Conservation (phyloP, 202 grass and related monocot genomes). For the Hordeum pubiflorum region DNA sequence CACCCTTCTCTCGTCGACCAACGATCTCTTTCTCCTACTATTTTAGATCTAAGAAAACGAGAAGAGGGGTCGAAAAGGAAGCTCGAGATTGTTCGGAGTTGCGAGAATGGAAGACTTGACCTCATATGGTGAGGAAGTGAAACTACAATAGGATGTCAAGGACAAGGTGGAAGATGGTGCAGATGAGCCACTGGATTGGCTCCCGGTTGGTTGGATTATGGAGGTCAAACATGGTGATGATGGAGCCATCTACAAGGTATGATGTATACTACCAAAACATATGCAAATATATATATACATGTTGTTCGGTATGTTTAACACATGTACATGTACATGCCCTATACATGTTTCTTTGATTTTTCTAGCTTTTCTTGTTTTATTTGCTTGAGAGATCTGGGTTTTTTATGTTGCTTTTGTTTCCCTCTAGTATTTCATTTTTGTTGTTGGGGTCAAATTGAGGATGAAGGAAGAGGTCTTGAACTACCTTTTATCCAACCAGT, state of each 20-base stretch:
- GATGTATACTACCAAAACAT: not conserved
- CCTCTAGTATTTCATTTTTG: conserved; percentile 31
- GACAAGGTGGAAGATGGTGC: not conserved
- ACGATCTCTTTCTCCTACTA: no score
- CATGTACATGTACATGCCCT: not conserved
- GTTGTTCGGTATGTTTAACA: no score
- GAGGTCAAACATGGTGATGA: conserved; percentile 17
- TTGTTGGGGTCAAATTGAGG: conserved; percentile 17
- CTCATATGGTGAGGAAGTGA: not conserved
- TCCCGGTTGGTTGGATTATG: conserved; percentile 51
- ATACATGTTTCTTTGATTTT: no score
- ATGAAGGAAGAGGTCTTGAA: no score
- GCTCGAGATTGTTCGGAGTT: no score
- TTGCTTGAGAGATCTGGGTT: not conserved
- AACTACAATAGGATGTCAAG: not conserved
- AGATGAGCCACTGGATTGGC: conserved; percentile 28
- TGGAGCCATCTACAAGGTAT: conserved; percentile 19
- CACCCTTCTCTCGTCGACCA: no score
- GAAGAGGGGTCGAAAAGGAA: no score
- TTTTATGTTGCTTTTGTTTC: not conserved
- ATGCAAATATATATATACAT: not conserved
- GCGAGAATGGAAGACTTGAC: no score
- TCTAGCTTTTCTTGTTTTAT: not conserved
- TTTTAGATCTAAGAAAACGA: no score
- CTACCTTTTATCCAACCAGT: no score